Conservation (phyloP, 768 basidiomycete genomes). For the Agrocybe praecox region DNA sequence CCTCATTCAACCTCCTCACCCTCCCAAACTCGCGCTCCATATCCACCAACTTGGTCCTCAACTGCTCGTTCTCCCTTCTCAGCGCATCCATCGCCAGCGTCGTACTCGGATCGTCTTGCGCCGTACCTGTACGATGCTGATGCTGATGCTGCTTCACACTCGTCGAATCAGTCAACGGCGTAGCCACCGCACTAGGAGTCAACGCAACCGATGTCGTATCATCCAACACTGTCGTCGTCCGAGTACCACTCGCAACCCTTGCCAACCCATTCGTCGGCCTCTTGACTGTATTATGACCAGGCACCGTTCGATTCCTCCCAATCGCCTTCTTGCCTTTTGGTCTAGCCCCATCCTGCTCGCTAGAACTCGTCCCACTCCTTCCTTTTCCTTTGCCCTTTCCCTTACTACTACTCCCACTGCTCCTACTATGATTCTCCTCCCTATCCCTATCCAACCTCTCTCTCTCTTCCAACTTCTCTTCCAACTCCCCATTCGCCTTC, state of each 20-base stretch:
- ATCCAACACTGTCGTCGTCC: neutral
- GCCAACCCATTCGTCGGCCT: neutral
- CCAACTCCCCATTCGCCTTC: slow-evolving; percentile 54
- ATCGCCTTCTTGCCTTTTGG: neutral
- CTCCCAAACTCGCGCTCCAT: slow-evolving; percentile 80
- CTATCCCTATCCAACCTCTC: neutral
- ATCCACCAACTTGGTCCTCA: slow-evolving; percentile 66
- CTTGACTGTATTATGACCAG: neutral
- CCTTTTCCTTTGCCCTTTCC: neutral
- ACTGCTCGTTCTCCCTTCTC: slow-evolving; percentile 76
- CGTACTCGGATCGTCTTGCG: slow-evolving; percentile 29
- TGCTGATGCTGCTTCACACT: slow-evolving; percentile 1
- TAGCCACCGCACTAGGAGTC: slow-evolving; percentile 29
- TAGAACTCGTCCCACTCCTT: neutral
- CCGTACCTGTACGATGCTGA: neutral
- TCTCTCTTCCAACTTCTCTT: slow-evolving; percentile 22
- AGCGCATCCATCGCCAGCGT: slow-evolving; percentile 77
- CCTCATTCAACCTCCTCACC: slow-evolving; percentile 74
- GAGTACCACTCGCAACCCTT: slow-evolving; percentile 3
- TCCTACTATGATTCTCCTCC: neutral
- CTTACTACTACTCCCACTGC: neutral
- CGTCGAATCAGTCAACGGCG: neutral
- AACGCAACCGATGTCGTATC: slow-evolving; percentile 18
- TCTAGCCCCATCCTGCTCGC: neutral
- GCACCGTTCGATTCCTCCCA: neutral